Conservation (phyloP, 106 monocot genomes). For the Phalaenopsis aphrodite region DNA sequence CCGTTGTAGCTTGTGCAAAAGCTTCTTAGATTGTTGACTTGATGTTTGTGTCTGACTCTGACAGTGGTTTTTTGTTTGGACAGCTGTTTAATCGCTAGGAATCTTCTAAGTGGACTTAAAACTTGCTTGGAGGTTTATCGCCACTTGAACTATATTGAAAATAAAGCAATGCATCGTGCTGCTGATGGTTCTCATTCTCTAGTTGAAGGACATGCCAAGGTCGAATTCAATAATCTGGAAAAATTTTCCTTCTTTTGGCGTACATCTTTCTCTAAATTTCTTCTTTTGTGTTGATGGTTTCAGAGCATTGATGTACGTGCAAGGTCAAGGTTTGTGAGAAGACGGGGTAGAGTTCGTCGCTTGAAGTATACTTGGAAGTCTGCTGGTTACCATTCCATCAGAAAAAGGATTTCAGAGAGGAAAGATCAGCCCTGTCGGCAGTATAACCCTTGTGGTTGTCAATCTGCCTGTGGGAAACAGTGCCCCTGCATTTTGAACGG, state of each 20-base stretch:
- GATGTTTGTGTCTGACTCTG: constrained; percentile 9
- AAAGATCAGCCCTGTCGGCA: constrained; percentile 97
- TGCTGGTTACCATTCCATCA: constrained; percentile 91
- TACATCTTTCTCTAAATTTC: neutral
- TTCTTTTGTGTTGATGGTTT: constrained; percentile 5
- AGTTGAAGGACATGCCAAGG: constrained; percentile 58
- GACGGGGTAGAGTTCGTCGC: constrained; percentile 88
- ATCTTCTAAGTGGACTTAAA: constrained; percentile 94
- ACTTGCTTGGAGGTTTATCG: constrained; percentile 76
- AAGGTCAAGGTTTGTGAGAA: constrained; percentile 83
- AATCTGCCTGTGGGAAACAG: constrained; percentile 89
- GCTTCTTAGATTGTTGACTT: neutral
- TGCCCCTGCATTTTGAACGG: constrained; percentile 87
- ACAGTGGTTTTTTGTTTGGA: constrained; percentile 7
- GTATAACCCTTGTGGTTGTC: constrained; percentile 93
- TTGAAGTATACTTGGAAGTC: constrained; percentile 98
- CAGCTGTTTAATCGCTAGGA: constrained; percentile 97
- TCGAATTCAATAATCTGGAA: constrained; percentile 20
- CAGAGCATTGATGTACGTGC: constrained; percentile 68
- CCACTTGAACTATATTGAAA: constrained; percentile 71
- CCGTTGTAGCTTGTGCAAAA: neutral
- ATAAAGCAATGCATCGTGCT: constrained; percentile 37
- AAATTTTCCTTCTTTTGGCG: neutral
- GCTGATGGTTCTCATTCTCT: constrained; percentile 53
- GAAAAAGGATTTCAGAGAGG: constrained; percentile 86